Conservation (phyloP, 495 filamentous ascomycete genomes). For the Hypoxylon perforatum region DNA sequence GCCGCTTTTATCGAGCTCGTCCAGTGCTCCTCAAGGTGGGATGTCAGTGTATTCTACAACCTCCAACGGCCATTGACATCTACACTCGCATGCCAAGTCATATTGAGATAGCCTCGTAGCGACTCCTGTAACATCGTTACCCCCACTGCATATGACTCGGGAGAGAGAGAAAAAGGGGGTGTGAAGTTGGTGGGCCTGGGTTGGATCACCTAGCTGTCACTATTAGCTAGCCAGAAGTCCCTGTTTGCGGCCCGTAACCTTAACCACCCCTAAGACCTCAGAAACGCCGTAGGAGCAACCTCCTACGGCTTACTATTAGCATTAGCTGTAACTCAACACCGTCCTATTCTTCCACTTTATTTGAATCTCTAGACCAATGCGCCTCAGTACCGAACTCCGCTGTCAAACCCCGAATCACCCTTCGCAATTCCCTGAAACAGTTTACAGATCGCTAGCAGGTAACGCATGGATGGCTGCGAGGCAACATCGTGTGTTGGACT, state of each 20-base stretch:
- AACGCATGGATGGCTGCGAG: slow-evolving; percentile 32
- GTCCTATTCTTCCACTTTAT: not conserved
- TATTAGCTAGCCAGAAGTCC: slow-evolving; percentile 1
- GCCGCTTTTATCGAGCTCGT: slow-evolving; percentile 22
- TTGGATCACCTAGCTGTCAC: not conserved
- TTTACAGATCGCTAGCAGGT: slow-evolving; percentile 7
- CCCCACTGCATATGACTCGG: slow-evolving; percentile 4
- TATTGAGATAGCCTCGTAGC: not conserved
- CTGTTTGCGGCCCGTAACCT: slow-evolving; percentile 1
- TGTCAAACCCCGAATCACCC: not conserved
- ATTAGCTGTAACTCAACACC: slow-evolving; percentile 15
- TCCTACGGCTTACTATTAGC: slow-evolving; percentile 37
- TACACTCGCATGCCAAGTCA: not conserved
- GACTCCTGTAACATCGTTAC: too few species aligned
- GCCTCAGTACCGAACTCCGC: not conserved
- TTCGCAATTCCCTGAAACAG: slow-evolving; percentile 1
- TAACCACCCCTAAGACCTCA: slow-evolving; percentile 15
- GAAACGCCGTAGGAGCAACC: slow-evolving; percentile 1
- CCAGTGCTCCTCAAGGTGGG: not conserved
- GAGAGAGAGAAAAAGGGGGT: slow-evolving; percentile 1
- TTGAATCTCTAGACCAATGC: not conserved
- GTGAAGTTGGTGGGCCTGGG: not conserved
- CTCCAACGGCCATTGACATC: too few species aligned
- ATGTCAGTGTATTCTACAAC: not conserved
- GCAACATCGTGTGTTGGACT: slow-evolving; percentile 9